Base-by-base conservation (phyloP, 306 rosid species). In the Inga laurina region DNA sequence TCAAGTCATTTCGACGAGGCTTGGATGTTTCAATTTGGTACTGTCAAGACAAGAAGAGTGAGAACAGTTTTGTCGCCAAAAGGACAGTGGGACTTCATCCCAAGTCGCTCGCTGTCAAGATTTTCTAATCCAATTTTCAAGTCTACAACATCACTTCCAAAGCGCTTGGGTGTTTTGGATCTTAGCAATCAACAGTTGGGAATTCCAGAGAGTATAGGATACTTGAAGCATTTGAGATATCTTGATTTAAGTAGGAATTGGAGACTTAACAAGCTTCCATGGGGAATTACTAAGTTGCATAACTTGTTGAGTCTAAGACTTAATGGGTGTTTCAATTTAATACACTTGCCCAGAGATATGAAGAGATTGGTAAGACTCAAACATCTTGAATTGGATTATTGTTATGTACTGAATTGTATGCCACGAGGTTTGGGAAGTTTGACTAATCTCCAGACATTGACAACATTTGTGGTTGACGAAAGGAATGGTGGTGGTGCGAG, bases 141-240 rank as follows among this genome's bases (percentile, higher is more conserved):
- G 59, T 52, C 61, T 19, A 19, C 24, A 56, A 56, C 11, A 19
- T 21, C 10, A 0, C 21, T 56, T 56, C 62, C 27, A 7, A 56
- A 19, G 3, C 22, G 1, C 59, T 19, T 56, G 0, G 27, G 62
- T 56, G 62, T 8, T 2, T 56, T 56, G 27, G 62, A 7, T 9
- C 12, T 57, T 21, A 21, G 5, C 5, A 0, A n/a, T 57, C 0
- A 3, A 48, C 0, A 0, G 1, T 48, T 21, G 4, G 64, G 3
- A 57, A 57, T 57, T 57, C 24, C 24, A 34, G 1, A 35, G 45
- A 7, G 19, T 5, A 71, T 71, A n/a, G 54, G 54, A 4, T 10
- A 12, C 16, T 43, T 71, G 4, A 71, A 65, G 22, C 72, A 80
- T 57, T 18, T 80, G 52, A 72, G 78, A 32, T 67, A 79, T 69